phyloP scores from a whole-genome alignment of 768 basidiomycete genomes.

The Gautieria morchelliformis region DNA sequence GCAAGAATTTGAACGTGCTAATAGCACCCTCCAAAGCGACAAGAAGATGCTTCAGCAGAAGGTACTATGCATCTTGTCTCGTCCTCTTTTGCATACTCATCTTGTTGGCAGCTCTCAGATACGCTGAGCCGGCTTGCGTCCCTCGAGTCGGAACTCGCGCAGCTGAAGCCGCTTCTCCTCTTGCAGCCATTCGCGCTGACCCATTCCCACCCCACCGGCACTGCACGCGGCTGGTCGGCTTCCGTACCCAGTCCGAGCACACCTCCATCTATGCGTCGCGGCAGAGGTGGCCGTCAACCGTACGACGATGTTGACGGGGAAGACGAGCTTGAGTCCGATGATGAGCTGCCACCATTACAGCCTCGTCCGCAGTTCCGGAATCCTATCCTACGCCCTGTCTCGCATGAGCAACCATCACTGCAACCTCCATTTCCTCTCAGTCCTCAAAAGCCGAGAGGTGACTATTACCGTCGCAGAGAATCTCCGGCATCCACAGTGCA shows the following conservation, averaged over 20 bases:
- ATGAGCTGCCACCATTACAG: slow-evolving; percentile 14
- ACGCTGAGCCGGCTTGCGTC: slow-evolving; percentile 41
- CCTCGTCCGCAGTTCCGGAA: slow-evolving; percentile 6
- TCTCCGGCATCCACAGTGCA: neutral
- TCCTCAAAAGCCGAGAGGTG: neutral
- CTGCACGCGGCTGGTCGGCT: neutral
- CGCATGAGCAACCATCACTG: slow-evolving; percentile 16
- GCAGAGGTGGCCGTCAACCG: slow-evolving; percentile 9
- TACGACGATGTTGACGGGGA: slow-evolving; percentile 14
- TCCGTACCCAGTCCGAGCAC: neutral
- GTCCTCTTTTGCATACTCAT: slow-evolving; percentile 5
- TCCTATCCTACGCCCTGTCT: slow-evolving; percentile 7
- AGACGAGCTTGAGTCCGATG: slow-evolving; percentile 17
- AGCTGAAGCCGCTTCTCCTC: slow-evolving; percentile 58
- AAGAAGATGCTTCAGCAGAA: slow-evolving; percentile 52
- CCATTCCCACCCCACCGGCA: slow-evolving; percentile 14
- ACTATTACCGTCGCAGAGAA: slow-evolving; percentile 7
- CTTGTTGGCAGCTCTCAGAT: slow-evolving; percentile 41
- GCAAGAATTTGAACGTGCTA: slow-evolving; percentile 49
- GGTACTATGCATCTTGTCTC: slow-evolving; percentile 27
- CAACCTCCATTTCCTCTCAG: slow-evolving; percentile 13
- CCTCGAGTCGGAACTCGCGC: slow-evolving; percentile 55
- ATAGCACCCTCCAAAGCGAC: slow-evolving; percentile 44
- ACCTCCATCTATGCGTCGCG: neutral
- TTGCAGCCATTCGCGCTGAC: slow-evolving; percentile 41